phyloP scores from a whole-genome alignment of 495 filamentous ascomycete genomes.

The Podospora fimiseda region DNA sequence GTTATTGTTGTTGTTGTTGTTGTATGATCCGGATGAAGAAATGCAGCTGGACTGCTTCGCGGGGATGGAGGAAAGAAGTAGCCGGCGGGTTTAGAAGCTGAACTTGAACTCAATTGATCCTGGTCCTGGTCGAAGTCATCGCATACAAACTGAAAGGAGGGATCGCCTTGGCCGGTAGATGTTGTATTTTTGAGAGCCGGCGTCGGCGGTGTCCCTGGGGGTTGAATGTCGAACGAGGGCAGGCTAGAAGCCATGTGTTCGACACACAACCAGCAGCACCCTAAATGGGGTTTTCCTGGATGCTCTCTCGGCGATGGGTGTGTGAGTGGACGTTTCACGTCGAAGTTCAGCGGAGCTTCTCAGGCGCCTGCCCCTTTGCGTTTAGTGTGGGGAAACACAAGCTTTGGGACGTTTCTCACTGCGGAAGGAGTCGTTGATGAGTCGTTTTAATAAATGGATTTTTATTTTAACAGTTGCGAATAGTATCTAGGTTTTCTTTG shows the following conservation, averaged over 20 bases:
- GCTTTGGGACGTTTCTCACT: neutral
- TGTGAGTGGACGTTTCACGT: too few relatives aligned
- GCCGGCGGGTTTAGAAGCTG: neutral
- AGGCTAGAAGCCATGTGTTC: constrained; percentile 10
- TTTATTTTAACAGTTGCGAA: neutral
- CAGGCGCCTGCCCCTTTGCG: constrained; percentile 6
- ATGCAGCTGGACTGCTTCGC: constrained; percentile 13
- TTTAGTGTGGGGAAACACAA: constrained; percentile 8
- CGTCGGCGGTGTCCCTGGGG: constrained; percentile 14
- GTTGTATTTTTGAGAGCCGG: constrained; percentile 25
- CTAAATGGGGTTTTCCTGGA: constrained; percentile 1
- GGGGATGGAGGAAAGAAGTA: constrained; percentile 8
- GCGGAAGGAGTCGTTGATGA: neutral
- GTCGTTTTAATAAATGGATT: neutral
- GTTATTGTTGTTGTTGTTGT: constrained; percentile 17
- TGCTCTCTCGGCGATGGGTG: neutral
- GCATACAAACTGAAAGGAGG: constrained; percentile 10
- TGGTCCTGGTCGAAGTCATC: constrained; percentile 13
- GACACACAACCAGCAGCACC: neutral
- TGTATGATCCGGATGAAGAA: constrained; percentile 17
- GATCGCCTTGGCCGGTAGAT: constrained; percentile 15
- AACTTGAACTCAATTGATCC: neutral
- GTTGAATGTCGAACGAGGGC: neutral
- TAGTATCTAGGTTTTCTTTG: neutral
- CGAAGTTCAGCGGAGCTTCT: constrained; percentile 8